Percentiles rank a stretch among this genome's conserved stretches.
These are phyloP conservation scores for Nemania sp. DNA, from an alignment of 2,329 filamentous ascomycete genomes.

Conservation along the genomic window DNA sequence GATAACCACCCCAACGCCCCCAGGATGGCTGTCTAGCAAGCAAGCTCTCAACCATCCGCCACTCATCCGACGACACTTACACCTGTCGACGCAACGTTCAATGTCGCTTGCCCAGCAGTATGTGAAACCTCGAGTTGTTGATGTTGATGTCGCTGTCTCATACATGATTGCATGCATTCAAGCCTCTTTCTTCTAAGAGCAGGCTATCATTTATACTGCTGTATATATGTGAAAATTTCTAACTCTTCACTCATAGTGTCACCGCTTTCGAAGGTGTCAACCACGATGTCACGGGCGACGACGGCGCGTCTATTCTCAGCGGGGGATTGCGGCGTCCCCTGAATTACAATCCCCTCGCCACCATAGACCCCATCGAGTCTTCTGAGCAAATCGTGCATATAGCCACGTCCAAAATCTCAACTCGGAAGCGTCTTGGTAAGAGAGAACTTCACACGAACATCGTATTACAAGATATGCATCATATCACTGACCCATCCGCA, in stretches of 20 bases:
- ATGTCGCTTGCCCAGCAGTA: constrained; percentile 50
- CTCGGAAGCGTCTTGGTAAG: constrained; percentile 36
- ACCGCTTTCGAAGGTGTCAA: constrained; percentile 48
- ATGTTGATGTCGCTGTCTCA: too few relatives aligned
- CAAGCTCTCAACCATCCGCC: neutral
- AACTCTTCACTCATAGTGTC: constrained; percentile 30
- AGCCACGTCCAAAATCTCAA: constrained; percentile 40
- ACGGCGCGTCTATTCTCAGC: constrained; percentile 23
- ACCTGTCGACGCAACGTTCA: constrained; percentile 7
- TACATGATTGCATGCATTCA: neutral
- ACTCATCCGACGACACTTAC: constrained; percentile 3
- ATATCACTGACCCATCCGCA: neutral
- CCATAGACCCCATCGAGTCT: constrained; percentile 36
- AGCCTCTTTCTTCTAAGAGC: neutral
- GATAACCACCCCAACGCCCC: constrained; percentile 4
- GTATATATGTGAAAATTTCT: neutral
- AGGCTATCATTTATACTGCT: neutral
- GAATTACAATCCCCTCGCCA: constrained; percentile 37
- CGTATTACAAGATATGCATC: neutral
- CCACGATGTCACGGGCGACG: constrained; percentile 34
- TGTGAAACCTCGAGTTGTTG: too few relatives aligned
- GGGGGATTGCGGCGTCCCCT: constrained; percentile 35
- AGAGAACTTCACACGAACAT: neutral
- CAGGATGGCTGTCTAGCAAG: neutral
- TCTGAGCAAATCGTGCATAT: constrained; percentile 32